Evolutionary conservation across 2,329 filamentous ascomycete species (phyloP).

Genomic region (Epichloe bromicola): DNA sequence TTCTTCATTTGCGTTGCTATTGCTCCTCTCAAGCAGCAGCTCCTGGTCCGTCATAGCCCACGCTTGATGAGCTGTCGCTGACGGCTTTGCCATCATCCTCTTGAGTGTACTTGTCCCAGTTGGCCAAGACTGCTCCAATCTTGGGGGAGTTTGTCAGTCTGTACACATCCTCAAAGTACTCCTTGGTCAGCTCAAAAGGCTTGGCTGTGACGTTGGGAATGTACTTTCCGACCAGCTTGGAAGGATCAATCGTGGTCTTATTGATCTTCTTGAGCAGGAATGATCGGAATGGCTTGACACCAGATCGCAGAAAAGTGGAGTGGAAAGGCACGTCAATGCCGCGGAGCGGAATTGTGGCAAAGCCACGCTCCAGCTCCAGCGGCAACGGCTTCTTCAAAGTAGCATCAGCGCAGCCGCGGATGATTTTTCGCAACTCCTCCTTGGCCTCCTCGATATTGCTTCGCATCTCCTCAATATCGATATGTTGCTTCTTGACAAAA

Average conservation of each 20-base stretch:
- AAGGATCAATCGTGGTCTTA: conserved; percentile 95
- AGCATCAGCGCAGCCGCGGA: conserved; percentile 73
- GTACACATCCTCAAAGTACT: conserved; percentile 99
- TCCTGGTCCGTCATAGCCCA: conserved; percentile 28
- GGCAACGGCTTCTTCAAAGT: conserved; percentile 82
- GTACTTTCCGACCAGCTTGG: conserved; percentile 95
- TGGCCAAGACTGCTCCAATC: conserved; percentile 70
- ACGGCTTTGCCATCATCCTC: conserved; percentile 29
- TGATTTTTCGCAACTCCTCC: conserved; percentile 78
- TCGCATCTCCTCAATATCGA: conserved; percentile 90
- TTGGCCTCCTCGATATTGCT: conserved; percentile 86
- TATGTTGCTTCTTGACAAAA: conserved; percentile 91
- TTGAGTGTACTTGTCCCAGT: conserved; percentile 63
- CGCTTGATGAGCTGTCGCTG: conserved; percentile 27
- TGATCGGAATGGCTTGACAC: conserved; percentile 96
- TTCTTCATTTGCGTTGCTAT: neutral
- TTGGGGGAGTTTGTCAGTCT: conserved; percentile 75
- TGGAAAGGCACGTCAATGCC: conserved; percentile 99
- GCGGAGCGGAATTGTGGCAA: conserved; percentile 90
- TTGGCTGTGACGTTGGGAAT: conserved; percentile 96
- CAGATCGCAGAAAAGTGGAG: conserved; percentile 92
- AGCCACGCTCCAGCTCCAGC: conserved; percentile 82
- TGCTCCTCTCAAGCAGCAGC: conserved; percentile 24
- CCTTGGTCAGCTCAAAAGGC: conserved; percentile 90
- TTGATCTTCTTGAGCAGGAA: conserved; percentile 99